Conservation (phyloP, 176 grass and related monocot species). For the Cenchrus purpureus region DNA sequence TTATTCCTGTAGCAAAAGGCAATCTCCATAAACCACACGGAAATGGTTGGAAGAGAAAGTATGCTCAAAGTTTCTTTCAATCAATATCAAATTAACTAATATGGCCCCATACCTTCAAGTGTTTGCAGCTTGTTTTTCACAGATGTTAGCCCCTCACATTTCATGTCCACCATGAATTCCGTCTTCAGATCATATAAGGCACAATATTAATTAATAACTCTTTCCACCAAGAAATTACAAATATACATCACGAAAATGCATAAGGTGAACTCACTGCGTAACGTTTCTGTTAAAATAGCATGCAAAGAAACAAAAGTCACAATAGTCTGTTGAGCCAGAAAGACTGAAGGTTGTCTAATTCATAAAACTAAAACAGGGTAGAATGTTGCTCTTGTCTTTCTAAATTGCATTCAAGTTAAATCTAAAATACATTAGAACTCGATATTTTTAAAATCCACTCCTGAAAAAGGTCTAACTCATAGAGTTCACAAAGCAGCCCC, state of each 20-base stretch:
- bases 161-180: constrained; percentile 99
- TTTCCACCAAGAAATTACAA: constrained; percentile 25
- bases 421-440: not conserved
- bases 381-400: not conserved
- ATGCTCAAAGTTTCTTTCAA: not conserved
- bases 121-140: constrained; percentile 69
- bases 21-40: constrained; percentile 9
- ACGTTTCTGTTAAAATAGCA: constrained; percentile 9
- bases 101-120: constrained; percentile 64
- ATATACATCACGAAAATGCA: not conserved
- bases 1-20: constrained; percentile 63
- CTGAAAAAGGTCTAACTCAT: not conserved
- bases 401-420: not conserved
- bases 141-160: constrained; percentile 84
- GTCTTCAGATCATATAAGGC: constrained; percentile 61
- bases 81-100: constrained; percentile 20
- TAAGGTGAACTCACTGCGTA: not conserved
- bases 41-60: constrained; percentile 25
- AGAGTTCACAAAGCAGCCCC: not conserved
- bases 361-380: not conserved
- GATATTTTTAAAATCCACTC: not conserved
- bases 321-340: not conserved
- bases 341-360: not conserved
- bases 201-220: constrained; percentile 18
- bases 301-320: constrained; percentile 11